These are phyloP conservation scores for Rosa multiflora DNA, from an alignment of 306 rosid genomes.

Conservation along the genomic window DNA sequence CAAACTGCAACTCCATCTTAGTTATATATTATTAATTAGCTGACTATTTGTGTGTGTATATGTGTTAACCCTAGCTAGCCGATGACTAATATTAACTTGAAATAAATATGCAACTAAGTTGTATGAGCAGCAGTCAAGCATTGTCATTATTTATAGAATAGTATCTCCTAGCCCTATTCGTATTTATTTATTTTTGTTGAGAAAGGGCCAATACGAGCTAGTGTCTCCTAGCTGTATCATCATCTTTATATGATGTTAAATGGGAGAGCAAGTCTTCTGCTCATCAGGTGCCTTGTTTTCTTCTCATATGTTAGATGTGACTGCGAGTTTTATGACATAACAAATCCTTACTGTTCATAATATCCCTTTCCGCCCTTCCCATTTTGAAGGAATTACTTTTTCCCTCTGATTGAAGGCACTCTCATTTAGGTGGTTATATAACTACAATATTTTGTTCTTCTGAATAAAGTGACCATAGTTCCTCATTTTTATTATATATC, in stretches of 20 bases:
- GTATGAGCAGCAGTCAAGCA: background rate
- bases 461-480: no score
- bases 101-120: background rate
- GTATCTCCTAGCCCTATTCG: background rate
- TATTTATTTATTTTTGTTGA: no score
- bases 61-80: background rate
- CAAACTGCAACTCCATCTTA: constrained; percentile 4
- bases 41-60: background rate
- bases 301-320: constrained; percentile 1
- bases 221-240: background rate
- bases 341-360: no score
- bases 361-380: no score
- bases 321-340: background rate
- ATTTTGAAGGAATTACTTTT: no score
- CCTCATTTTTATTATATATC: no score
- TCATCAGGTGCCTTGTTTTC: background rate
- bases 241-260: background rate
- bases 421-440: no score
- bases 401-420: no score
- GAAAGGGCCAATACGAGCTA: no score
- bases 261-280: background rate
- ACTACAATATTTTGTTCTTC: no score
- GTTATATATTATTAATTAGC: background rate
- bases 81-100: background rate
- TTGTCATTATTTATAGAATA: background rate